Base-by-base conservation (phyloP, 805 yeast species). In the Naumovozyma castellii region DNA sequence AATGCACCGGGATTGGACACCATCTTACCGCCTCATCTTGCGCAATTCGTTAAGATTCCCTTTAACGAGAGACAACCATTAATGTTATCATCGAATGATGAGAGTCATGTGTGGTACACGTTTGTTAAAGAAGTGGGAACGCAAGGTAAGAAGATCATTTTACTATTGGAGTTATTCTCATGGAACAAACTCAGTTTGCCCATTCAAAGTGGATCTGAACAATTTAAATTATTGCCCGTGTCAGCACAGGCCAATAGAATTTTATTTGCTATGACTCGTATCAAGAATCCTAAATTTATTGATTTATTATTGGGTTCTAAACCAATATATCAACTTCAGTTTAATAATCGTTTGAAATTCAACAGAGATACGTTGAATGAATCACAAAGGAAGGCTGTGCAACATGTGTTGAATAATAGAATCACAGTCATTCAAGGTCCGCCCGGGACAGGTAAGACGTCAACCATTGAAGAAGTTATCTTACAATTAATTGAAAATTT, bases 371-470 rank as follows among this genome's bases (percentile, higher is more conserved):
- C 68, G 1, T 67, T 77, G 44, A 77, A 77, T 50, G 73, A 68
- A 5, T 77, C 83, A 0, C 84, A 77, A 44, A 73, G 73, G 45
- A 65, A 66, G 25, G 79, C 80, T 2, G 52, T 65, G 32, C 78
- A 75, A 44, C 71, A 76, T 33, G 78, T 68, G 5, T 57, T 69
- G 42, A 71, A 66, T 52, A 75, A 66, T 50, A 63, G 71, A 17
- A 71, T 68, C 32, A 76, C 78, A 2, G 48, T 81, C 14, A 66
- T 82, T 15, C 88, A 80, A 57, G 90, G 88, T 2, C 90, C 90
- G 1, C 88, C 88, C 2, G 90, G 88, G 12, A 82, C 90, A 0
- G 90, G 90, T 40, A 81, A 81, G 55, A 82, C 90, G 0, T 75
- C 79, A 35, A 81, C 87, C 0, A 62, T 82, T 19, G 76, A 79